Evolutionary conservation across 208 protist genomes (phyloP).

Genomic region (Wallacemonas sp.): DNA sequence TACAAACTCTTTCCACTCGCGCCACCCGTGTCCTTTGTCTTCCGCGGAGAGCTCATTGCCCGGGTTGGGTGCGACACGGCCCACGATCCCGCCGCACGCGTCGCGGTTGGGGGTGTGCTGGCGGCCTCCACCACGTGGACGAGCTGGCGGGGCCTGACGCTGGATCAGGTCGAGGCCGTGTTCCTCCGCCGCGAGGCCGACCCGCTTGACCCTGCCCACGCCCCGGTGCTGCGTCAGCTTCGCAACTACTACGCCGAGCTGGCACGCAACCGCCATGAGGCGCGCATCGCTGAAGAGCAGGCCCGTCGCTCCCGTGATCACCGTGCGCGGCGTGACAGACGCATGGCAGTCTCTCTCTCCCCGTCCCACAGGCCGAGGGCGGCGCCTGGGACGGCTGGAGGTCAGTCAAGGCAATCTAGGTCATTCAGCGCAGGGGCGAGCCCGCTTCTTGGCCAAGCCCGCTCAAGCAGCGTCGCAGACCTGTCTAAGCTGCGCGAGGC

Average conservation of each 20-base stretch:
- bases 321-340: not conserved
- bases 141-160: slow-evolving; percentile 44
- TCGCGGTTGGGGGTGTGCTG: slow-evolving; percentile 41
- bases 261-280: slow-evolving; percentile 11
- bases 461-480: not conserved
- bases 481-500: slow-evolving; percentile 1
- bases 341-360: not conserved
- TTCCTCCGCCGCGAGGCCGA: slow-evolving; percentile 64
- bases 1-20: slow-evolving; percentile 64
- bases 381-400: too few species aligned
- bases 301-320: not conserved
- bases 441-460: not conserved
- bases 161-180: slow-evolving; percentile 59
- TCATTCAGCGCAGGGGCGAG: not conserved
- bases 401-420: too few species aligned
- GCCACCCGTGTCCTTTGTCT: slow-evolving; percentile 61
- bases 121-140: slow-evolving; percentile 78
- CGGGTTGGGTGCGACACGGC: not conserved
- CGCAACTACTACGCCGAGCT: slow-evolving; percentile 55
- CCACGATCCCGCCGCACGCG: slow-evolving; percentile 11
- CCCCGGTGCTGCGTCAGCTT: slow-evolving; percentile 50
- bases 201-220: slow-evolving; percentile 69
- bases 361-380: too few species aligned
- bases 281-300: not conserved
- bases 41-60: slow-evolving; percentile 32